Conservation (phyloP, 257 asterid species). For the Scutellaria baicalensis region DNA sequence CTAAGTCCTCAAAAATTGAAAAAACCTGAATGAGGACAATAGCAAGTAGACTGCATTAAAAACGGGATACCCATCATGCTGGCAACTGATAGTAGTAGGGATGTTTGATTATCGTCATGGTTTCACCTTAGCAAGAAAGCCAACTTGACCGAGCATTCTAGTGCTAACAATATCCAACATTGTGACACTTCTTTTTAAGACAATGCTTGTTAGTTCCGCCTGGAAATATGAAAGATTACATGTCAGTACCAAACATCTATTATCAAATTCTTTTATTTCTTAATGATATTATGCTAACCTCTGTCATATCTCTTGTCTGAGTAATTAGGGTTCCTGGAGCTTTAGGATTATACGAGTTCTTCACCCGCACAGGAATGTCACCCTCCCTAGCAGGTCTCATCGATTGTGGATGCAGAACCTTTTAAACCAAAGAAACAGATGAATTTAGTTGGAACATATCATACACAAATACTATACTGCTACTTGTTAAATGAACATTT, state of each 20-base stretch:
- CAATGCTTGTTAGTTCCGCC: constrained; percentile 79
- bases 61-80: background rate
- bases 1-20: constrained; percentile 68
- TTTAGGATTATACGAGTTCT: constrained; percentile 73
- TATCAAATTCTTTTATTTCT: background rate
- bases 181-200: constrained; percentile 64
- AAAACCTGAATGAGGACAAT: constrained; percentile 39
- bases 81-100: background rate
- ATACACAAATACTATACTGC: background rate
- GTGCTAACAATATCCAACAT: constrained; percentile 84
- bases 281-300: constrained; percentile 24
- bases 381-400: constrained; percentile 86
- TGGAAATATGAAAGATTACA: constrained; percentile 16
- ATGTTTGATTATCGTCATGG: background rate
- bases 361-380: constrained; percentile 70
- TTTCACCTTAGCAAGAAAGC: constrained; percentile 71
- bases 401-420: constrained; percentile 82
- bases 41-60: too few species aligned
- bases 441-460: too few species aligned
- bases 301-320: constrained; percentile 55
- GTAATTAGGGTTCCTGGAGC: constrained; percentile 77
- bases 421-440: too few species aligned
- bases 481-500: too few species aligned
- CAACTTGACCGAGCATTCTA: constrained; percentile 78
- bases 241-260: background rate